Evolutionary conservation across 2,329 filamentous ascomycete genomes (phyloP).

Genomic region (Penicillium sp.): DNA sequence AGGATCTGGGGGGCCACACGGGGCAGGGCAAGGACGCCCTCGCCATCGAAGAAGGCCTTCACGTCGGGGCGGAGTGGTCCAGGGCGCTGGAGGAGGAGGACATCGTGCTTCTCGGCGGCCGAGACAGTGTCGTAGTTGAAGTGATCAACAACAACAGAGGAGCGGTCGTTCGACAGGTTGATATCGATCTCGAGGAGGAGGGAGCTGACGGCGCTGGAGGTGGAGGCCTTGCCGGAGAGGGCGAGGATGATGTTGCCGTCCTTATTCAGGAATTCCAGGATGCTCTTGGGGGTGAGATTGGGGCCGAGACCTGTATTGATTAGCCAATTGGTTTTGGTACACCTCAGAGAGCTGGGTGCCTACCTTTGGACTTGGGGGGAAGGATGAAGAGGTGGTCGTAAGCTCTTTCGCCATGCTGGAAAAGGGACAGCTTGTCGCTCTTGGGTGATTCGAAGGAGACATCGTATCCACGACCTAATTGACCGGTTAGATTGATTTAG

Average conservation of each 20-base stretch:
- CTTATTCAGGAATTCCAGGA: slow-evolving; percentile 90
- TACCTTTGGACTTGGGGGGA: slow-evolving; percentile 88
- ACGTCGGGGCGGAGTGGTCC: slow-evolving; percentile 69
- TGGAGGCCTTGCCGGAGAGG: slow-evolving; percentile 73
- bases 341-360: slow-evolving; percentile 8
- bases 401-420: slow-evolving; percentile 81
- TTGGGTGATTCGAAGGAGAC: slow-evolving; percentile 84
- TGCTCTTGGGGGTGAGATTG: slow-evolving; percentile 79
- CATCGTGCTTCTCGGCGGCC: slow-evolving; percentile 83
- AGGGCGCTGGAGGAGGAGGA: slow-evolving; percentile 77
- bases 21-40: slow-evolving; percentile 78
- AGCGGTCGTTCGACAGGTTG: slow-evolving; percentile 82
- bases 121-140: slow-evolving; percentile 86
- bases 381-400: slow-evolving; percentile 93
- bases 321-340: slow-evolving; percentile 35
- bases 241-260: slow-evolving; percentile 90
- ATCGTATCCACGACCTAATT: slow-evolving; percentile 74
- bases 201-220: slow-evolving; percentile 75
- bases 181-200: slow-evolving; percentile 90
- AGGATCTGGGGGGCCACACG: slow-evolving; percentile 80
- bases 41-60: slow-evolving; percentile 77
- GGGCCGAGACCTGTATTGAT: slow-evolving; percentile 75
- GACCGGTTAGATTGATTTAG: slow-evolving; percentile 14
- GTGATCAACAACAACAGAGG: slow-evolving; percentile 87
- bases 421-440: slow-evolving; percentile 76